Evolutionary conservation across 2,329 filamentous ascomycete genomes (phyloP).

Genomic region (Penicillium sp.): DNA sequence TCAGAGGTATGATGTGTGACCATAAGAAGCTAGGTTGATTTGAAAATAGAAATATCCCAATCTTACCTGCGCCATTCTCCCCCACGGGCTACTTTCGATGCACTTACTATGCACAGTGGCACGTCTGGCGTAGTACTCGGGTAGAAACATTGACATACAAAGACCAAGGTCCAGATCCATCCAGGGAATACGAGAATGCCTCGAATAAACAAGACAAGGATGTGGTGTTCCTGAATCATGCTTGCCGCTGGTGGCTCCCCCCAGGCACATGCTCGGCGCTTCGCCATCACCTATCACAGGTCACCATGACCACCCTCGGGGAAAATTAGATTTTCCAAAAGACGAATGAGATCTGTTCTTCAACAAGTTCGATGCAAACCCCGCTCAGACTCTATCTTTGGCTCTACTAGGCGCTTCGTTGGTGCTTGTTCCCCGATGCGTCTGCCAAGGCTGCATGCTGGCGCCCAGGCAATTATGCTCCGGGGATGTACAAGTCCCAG

Average conservation of each 20-base stretch:
- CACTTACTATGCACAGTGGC: background rate
- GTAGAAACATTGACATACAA: background rate
- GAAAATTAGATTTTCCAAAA: background rate
- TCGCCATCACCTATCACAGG: constrained; percentile 21
- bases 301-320: background rate
- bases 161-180: background rate
- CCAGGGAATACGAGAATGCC: constrained; percentile 1
- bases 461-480: constrained; percentile 14
- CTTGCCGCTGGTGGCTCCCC: constrained; percentile 14
- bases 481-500: constrained; percentile 7
- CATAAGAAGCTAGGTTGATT: background rate
- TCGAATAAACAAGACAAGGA: background rate
- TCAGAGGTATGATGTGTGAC: background rate
- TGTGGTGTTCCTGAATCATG: background rate
- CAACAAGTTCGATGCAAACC: background rate
- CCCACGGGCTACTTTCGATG: background rate
- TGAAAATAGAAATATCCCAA: background rate
- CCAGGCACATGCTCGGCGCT: constrained; percentile 19
- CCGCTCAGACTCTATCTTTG: constrained; percentile 15
- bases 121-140: constrained; percentile 1
- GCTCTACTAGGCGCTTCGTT: constrained; percentile 1
- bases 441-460: constrained; percentile 24
- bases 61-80: background rate
- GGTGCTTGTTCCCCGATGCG: constrained; percentile 3
- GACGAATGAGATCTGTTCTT: constrained; percentile 7